phyloP scores from a whole-genome alignment of 2,329 filamentous ascomycete genomes.

The Neofusicoccum ribis region DNA sequence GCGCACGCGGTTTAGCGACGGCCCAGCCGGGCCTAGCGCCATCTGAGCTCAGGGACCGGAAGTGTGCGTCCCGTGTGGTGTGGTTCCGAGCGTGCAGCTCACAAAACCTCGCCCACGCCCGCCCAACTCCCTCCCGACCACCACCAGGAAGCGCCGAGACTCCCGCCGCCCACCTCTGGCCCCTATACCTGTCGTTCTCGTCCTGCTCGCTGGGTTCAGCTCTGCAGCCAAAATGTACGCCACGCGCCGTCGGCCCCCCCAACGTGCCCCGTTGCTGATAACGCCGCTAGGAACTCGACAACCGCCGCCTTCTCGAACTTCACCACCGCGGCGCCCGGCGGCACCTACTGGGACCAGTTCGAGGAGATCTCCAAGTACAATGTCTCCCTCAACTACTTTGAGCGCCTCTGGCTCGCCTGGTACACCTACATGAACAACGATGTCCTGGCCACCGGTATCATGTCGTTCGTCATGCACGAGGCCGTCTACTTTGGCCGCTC shows the following conservation, averaged over 20 bases:
- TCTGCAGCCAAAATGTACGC: not conserved
- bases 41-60: constrained; percentile 9
- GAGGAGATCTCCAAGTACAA: constrained; percentile 70
- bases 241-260: too few relatives aligned
- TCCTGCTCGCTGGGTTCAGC: constrained; percentile 5
- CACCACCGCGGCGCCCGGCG: constrained; percentile 40
- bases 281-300: constrained; percentile 36
- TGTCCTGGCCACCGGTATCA: constrained; percentile 90
- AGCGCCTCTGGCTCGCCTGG: constrained; percentile 93
- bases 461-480: constrained; percentile 97
- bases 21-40: not conserved
- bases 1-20: not conserved
- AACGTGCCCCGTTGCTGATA: not conserved
- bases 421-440: constrained; percentile 99
- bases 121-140: not conserved
- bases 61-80: constrained; percentile 5
- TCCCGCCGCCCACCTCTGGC: not conserved
- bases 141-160: constrained; percentile 9
- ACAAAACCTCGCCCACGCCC: constrained; percentile 1
- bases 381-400: constrained; percentile 80
- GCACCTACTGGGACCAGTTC: constrained; percentile 67
- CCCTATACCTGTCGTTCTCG: not conserved
- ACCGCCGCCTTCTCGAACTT: constrained; percentile 29
- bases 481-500: constrained; percentile 89
- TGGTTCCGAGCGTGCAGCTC: not conserved